Evolutionary conservation across 78 protist genomes (phyloP).

Genomic region (Dictyostelium discoideum): DNA sequence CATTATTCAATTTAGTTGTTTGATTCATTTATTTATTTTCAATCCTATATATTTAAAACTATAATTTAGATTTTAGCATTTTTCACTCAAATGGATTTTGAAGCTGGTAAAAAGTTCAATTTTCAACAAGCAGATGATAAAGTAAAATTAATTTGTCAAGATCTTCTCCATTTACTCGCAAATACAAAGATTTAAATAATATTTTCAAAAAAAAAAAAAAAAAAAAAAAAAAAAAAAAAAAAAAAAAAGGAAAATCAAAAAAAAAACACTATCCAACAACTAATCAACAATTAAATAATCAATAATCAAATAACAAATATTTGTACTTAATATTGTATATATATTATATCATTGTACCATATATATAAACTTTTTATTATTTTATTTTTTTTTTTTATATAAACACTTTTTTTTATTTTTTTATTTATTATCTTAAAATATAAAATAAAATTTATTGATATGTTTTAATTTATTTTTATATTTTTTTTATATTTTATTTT

Average conservation of each 20-base stretch:
- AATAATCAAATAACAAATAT: not conserved
- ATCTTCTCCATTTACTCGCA: slow-evolving; percentile 37
- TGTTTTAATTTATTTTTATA: too few species aligned
- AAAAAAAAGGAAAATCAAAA: not conserved
- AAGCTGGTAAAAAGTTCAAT: slow-evolving; percentile 55
- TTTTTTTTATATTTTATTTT: too few species aligned
- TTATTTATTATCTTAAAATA: not conserved
- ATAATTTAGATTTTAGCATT: slow-evolving; percentile 56
- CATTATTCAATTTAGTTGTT: not conserved
- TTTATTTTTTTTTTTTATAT: not conserved
- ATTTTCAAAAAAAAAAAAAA: not conserved
- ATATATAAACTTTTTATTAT: not conserved
- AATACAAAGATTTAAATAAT: slow-evolving; percentile 61
- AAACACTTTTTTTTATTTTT: not conserved
- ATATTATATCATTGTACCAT: not conserved
- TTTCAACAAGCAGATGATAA: slow-evolving; percentile 72
- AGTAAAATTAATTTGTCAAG: slow-evolving; percentile 50
- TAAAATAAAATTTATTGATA: not conserved
- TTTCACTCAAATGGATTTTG: slow-evolving; percentile 69
- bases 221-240: not conserved
- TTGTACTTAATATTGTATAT: not conserved
- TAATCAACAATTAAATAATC: not conserved
- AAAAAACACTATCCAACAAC: not conserved
- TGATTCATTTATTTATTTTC: not conserved
- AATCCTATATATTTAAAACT: not conserved